Conservation (phyloP, 2,329 filamentous ascomycete genomes). For the Colletotrichum tanaceti region DNA sequence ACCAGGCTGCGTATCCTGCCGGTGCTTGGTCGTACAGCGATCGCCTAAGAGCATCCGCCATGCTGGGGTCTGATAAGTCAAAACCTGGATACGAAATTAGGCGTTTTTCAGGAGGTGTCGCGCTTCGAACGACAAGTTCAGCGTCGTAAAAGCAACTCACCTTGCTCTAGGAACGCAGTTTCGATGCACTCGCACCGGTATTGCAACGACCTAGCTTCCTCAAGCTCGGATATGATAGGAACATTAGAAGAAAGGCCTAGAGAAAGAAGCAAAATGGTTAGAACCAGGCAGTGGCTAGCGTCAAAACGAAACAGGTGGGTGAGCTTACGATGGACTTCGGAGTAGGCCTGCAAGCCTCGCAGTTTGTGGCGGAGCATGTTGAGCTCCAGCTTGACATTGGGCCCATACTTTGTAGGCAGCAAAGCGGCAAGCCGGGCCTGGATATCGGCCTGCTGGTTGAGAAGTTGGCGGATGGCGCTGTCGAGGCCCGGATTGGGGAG, state of each 20-base stretch:
- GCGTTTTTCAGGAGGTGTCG: background rate
- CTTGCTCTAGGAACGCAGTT: slow-evolving; percentile 61
- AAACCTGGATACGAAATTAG: slow-evolving; percentile 51
- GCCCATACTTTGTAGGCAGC: slow-evolving; percentile 60
- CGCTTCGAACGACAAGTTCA: background rate
- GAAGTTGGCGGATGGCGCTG: slow-evolving; percentile 58
- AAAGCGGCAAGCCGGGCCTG: slow-evolving; percentile 62
- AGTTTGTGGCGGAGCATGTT: slow-evolving; percentile 68
- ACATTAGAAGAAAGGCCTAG: slow-evolving; percentile 55
- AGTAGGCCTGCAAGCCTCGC: slow-evolving; percentile 60
- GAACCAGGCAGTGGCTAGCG: slow-evolving; percentile 7
- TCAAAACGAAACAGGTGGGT: slow-evolving; percentile 40
- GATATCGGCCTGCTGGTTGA: slow-evolving; percentile 65
- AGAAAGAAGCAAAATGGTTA: background rate
- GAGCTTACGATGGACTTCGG: slow-evolving; percentile 61
- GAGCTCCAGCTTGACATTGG: slow-evolving; percentile 62
- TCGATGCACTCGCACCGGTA: slow-evolving; percentile 71
- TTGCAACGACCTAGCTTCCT: slow-evolving; percentile 68
- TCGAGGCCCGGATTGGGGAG: slow-evolving; percentile 54
- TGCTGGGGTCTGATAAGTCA: slow-evolving; percentile 55
- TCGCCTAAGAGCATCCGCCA: slow-evolving; percentile 53
- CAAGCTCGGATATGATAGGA: slow-evolving; percentile 63
- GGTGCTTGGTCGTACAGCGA: slow-evolving; percentile 56
- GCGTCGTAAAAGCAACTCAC: slow-evolving; percentile 48
- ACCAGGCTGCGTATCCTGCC: slow-evolving; percentile 62